Evolutionary conservation across 495 filamentous ascomycete species (phyloP), one percentile per base, ranked within the genome.

Genomic region (Trichoderma asperelloides): DNA sequence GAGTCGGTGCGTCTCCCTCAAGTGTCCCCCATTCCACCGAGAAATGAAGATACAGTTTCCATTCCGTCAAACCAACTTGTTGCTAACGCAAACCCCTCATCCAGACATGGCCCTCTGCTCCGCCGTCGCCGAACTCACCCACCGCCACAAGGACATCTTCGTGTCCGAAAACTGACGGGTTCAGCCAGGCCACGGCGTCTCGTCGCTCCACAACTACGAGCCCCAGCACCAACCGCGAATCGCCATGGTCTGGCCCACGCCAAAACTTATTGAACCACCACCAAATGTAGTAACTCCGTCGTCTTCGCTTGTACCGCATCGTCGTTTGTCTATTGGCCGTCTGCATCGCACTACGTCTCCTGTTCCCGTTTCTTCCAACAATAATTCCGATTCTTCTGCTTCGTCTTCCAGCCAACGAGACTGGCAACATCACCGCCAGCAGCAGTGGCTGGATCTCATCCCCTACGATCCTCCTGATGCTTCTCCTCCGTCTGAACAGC

Each of bases 1-100:
- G 83, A 69, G 83, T 91, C 65, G 86, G 88, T 91, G 81, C 68
- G 84, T 78, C 23, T 69, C 21, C 18, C 16, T n/a, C n/a, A n/a
- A n/a, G n/a, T n/a, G n/a, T n/a, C n/a, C n/a, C 8, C 41, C 15
- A 18, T 63, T 43, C 62, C 18, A 28, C 25, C 9, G 2, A 18
- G 18, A 7, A 5, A 43, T 2, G 16, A 23, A 25, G 18, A 40
- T 0, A 33, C 11, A 63, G n/a, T 25, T 11, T 40, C 27, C 1
- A 23, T 18, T 2, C 2, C 6, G 11, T 27, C 7, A 41, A 23
- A 41, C 33, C 30, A 37, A 21, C 23, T 15, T 21, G 6, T 25
- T 23, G 7, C n/a, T 65, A 27, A 45, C 11, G 12, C 12, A 16
- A 64, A 0, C 37, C 62, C 39, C 62, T 15, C 18, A 39, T 9